Base-by-base conservation (phyloP, 257 asterid species). In the Cinchona pubescens region DNA sequence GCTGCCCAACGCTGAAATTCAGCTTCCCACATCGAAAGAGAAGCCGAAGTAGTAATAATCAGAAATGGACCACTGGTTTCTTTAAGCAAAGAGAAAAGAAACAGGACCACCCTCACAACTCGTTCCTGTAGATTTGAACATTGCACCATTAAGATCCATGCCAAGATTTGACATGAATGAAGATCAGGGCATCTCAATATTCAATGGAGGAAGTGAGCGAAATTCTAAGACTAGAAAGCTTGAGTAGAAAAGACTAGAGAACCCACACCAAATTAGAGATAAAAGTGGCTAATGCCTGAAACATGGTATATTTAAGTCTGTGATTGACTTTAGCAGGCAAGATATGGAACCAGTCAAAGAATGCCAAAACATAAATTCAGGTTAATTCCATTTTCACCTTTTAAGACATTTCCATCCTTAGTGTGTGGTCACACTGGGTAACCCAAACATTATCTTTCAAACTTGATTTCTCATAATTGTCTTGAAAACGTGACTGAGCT, bases 1-100 rank as follows among this genome's bases (percentile, higher is more conserved):
- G 70, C 9, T 0, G 67, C 69, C 82, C 78, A 73, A 42, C 25
- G 72, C 60, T 67, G 70, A 70, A 83, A 83, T 76, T 80, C 86
- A 23, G 79, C 84, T 75, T 83, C 84, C 84, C 82, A 83, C 43
- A 65, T 48, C n/a, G 80, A 42, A 66, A 83, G 59, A 73, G 73
- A 42, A 58, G 71, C 35, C 14, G 46, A 71, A 71, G 82, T 80
- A 56, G 82, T 74, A 66, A 83, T 48, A 38, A 83, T 64, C 73
- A 83, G 67, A 66, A 75, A 66, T 13, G 86, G 84, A 15, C 69
- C 69, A 23, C 65, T 62, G 14, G 10, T 59, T 64, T 77, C 76
- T 43, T 66, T 77, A 7, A 65, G 76, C 69, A 83, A 80, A 30
- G 82, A 73, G 42, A 78, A 66, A 40, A 80, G 34, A 48, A 83